A percentile compares a stretch with the other conserved stretches of the same genome.
Evolutionary conservation across 192 early-diverging fungal genomes (phyloP).

Genomic region (Gorgonomyces haynaldii): DNA sequence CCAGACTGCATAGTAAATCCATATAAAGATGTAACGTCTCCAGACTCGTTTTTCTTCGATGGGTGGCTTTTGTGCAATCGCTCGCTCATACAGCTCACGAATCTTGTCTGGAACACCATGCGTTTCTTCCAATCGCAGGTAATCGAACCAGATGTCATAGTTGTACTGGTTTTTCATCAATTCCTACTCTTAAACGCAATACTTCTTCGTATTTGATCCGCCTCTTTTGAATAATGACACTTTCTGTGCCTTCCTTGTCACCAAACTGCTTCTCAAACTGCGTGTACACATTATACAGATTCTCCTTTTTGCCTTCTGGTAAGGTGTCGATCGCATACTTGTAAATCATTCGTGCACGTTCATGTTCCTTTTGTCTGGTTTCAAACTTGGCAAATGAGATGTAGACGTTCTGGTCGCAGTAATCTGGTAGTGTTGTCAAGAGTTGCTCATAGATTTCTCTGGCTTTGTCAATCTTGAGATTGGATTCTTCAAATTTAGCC

Average conservation of each 20-base stretch:
- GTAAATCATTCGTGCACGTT: constrained; percentile 91
- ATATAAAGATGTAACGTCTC: constrained; percentile 97
- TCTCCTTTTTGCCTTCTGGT: constrained; percentile 63
- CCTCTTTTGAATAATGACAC: constrained; percentile 79
- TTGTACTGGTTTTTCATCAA: constrained; percentile 61
- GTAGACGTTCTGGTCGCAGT: constrained; percentile 87
- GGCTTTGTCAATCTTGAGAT: constrained; percentile 44
- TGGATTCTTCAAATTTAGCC: constrained; percentile 87
- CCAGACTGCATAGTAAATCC: constrained; percentile 95
- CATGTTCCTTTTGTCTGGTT: constrained; percentile 75
- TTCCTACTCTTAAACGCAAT: constrained; percentile 40
- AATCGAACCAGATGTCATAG: constrained; percentile 99
- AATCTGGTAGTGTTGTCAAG: constrained; percentile 74
- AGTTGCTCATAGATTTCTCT: constrained; percentile 83
- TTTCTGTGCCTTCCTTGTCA: constrained; percentile 75
- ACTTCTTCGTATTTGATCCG: constrained; percentile 79
- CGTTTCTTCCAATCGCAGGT: constrained; percentile 76
- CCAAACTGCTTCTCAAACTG: constrained; percentile 97
- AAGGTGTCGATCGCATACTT: constrained; percentile 85
- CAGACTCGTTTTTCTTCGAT: constrained; percentile 85
- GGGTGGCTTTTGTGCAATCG: constrained; percentile 77
- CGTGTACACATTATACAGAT: constrained; percentile 86
- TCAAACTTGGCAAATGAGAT: constrained; percentile 97
- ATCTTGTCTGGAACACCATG: constrained; percentile 59
- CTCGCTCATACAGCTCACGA: constrained; percentile 92